phyloP scores from a whole-genome alignment of 1,284 basidiomycete genomes.

The Retiboletus fuscus region DNA sequence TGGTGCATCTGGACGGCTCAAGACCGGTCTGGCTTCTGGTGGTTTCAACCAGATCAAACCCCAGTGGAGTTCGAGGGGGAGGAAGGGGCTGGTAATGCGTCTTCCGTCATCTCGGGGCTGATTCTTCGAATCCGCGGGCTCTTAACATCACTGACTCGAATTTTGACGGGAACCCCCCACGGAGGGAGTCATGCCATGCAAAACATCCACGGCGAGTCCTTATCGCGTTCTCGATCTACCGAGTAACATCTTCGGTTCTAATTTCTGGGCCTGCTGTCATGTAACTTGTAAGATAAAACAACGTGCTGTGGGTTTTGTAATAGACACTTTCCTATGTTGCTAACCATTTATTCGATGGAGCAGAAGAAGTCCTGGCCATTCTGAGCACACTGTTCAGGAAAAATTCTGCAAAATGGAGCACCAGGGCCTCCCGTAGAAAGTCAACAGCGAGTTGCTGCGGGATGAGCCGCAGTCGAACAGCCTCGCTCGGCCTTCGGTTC shows the following conservation, averaged over 20 bases:
- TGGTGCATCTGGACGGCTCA: conserved; percentile 44
- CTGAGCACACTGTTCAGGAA: neutral
- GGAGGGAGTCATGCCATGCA: conserved; percentile 23
- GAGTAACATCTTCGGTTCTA: neutral
- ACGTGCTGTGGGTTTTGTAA: neutral
- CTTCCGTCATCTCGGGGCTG: neutral
- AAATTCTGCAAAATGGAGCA: neutral
- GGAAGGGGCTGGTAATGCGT: neutral
- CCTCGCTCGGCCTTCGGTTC: conserved; percentile 27
- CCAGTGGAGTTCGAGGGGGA: no score
- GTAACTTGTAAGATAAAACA: neutral
- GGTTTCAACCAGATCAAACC: conserved; percentile 41
- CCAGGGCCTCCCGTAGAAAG: no score
- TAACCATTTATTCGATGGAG: neutral
- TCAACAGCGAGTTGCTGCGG: neutral
- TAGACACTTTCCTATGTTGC: neutral
- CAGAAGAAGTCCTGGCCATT: neutral
- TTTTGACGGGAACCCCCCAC: neutral
- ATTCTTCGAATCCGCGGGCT: neutral
- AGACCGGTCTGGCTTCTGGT: conserved; percentile 36
- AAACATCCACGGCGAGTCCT: neutral
- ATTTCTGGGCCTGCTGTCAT: neutral
- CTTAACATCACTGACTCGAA: neutral
- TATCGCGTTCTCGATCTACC: no score
- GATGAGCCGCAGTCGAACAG: conserved; percentile 10